phyloP scores from a whole-genome alignment of 495 filamentous ascomycete species.

The Penicillium cosmopolitanum region DNA sequence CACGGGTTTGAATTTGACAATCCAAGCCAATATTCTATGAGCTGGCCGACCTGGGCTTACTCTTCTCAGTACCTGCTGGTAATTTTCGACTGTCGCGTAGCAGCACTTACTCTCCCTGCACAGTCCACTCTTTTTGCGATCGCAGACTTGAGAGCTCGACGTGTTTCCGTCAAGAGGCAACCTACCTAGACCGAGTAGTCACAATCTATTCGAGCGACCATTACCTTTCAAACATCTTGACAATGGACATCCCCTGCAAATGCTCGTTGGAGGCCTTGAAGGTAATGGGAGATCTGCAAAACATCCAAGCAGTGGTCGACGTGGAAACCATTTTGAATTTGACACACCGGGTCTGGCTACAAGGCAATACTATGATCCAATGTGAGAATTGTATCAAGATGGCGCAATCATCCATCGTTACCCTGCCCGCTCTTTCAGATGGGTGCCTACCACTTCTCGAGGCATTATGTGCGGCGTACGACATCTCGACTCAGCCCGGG shows the following conservation, averaged over 20 bases:
- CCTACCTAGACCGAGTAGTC: no score
- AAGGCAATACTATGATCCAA: slow-evolving; percentile 29
- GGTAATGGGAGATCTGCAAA: slow-evolving; percentile 32
- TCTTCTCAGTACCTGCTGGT: neutral
- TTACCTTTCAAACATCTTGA: slow-evolving; percentile 13
- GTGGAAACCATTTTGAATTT: slow-evolving; percentile 33
- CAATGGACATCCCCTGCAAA: slow-evolving; percentile 21
- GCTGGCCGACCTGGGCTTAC: neutral
- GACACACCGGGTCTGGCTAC: slow-evolving; percentile 30
- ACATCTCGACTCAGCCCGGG: slow-evolving; percentile 27
- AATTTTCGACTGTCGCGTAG: neutral
- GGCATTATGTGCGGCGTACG: slow-evolving; percentile 35
- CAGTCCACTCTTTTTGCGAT: neutral
- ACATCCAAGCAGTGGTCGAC: slow-evolving; percentile 33
- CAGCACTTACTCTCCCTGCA: neutral
- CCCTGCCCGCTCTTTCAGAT: slow-evolving; percentile 30
- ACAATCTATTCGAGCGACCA: neutral
- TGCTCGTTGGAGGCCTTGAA: slow-evolving; percentile 32
- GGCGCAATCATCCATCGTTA: slow-evolving; percentile 26
- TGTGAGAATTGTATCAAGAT: slow-evolving; percentile 31
- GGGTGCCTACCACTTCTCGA: slow-evolving; percentile 37
- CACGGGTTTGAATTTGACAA: no score
- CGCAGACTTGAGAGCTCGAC: no score
- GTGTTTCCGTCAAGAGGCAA: no score
- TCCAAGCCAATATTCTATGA: neutral